These are phyloP conservation scores for Vaccinium corymbosum DNA, from an alignment of 148 eudicot genomes.

Conservation along the genomic window DNA sequence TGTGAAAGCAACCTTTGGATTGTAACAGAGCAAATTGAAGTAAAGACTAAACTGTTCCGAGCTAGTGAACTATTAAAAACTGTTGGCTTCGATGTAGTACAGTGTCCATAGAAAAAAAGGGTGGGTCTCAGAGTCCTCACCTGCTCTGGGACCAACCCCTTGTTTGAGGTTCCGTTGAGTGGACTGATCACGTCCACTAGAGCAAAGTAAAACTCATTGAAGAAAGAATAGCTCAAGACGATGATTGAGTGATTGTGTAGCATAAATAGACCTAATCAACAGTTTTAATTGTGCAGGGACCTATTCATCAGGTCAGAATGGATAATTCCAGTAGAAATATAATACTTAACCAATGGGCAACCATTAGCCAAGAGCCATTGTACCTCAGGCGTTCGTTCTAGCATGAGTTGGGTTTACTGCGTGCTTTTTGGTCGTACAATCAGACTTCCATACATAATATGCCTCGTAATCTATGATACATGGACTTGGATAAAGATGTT, in stretches of 20 bases:
- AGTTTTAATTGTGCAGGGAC: neutral
- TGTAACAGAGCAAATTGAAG: neutral
- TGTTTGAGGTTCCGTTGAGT: neutral
- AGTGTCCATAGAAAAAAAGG: neutral
- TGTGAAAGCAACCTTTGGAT: neutral
- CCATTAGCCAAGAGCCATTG: neutral
- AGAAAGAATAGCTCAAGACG: neutral
- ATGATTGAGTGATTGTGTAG: neutral
- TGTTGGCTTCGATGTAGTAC: too few relatives aligned
- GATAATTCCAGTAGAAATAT: neutral
- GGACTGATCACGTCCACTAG: neutral
- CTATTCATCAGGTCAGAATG: neutral
- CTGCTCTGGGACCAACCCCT: too few relatives aligned
- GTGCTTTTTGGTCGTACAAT: neutral
- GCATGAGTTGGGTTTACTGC: neutral
- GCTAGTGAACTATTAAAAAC: too few relatives aligned
- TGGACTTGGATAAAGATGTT: neutral
- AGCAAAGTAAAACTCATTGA: neutral
- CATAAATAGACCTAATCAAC: neutral
- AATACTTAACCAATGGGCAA: neutral
- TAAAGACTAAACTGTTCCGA: too few relatives aligned
- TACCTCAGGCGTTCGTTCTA: neutral
- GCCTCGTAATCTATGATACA: neutral
- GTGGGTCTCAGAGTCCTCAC: neutral
- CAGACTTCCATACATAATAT: neutral